phyloP scores from a whole-genome alignment of 1,139 yeast species.

The Maudiozyma humilis region DNA sequence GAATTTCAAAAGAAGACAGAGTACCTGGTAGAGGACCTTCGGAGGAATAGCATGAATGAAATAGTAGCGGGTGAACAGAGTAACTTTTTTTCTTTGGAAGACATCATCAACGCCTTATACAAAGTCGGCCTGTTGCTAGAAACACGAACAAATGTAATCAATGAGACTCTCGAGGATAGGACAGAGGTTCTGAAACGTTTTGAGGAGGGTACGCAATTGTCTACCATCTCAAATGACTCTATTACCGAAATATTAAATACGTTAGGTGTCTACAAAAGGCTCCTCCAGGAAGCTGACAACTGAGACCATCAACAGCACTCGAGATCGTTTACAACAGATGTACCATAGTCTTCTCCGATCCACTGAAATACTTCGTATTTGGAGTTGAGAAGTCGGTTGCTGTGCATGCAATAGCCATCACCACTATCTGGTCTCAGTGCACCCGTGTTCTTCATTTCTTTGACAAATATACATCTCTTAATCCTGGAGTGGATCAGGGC shows the following conservation, averaged over 20 bases:
- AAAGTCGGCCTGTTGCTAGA: slow-evolving; percentile 16
- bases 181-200: slow-evolving; percentile 7
- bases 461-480: slow-evolving; percentile 55
- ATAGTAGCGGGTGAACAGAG: slow-evolving; percentile 8
- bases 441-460: slow-evolving; percentile 43
- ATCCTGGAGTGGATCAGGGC: slow-evolving; percentile 89
- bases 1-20: neutral
- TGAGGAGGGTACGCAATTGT: slow-evolving; percentile 1
- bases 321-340: slow-evolving; percentile 21
- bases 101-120: slow-evolving; percentile 15
- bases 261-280: slow-evolving; percentile 8
- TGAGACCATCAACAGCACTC: slow-evolving; percentile 18
- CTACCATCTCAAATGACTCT: neutral
- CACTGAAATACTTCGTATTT: slow-evolving; percentile 71
- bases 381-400: slow-evolving; percentile 66
- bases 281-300: slow-evolving; percentile 7
- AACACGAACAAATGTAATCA: slow-evolving; percentile 10
- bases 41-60: neutral
- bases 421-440: slow-evolving; percentile 52
- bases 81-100: slow-evolving; percentile 16
- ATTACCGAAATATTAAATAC: slow-evolving; percentile 7
- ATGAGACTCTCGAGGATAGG: slow-evolving; percentile 7
- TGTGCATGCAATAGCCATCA: slow-evolving; percentile 66
- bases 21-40: neutral
- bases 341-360: slow-evolving; percentile 33